phyloP scores from a whole-genome alignment of 2,329 filamentous ascomycete species.

The Aspergillus piperis region DNA sequence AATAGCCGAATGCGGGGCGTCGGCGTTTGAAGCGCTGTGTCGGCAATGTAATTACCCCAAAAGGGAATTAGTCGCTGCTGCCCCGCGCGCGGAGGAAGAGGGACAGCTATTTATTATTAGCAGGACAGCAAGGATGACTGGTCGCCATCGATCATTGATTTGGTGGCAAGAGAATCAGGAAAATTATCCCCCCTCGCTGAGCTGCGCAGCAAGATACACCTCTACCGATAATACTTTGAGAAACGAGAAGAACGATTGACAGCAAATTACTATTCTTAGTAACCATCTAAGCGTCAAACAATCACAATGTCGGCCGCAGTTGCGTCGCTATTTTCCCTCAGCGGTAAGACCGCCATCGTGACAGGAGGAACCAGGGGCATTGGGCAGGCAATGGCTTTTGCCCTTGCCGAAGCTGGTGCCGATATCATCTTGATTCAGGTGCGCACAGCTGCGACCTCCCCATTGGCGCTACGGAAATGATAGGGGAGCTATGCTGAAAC shows the following conservation, averaged over 20 bases:
- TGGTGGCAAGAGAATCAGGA: neutral
- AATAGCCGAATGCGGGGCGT: neutral
- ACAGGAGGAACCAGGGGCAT: constrained; percentile 53
- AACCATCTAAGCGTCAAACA: neutral
- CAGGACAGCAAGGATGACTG: neutral
- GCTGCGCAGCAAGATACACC: neutral
- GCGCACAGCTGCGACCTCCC: constrained; percentile 4
- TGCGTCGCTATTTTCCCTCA: constrained; percentile 41
- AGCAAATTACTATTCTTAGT: neutral
- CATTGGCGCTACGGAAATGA: neutral
- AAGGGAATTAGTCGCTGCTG: neutral
- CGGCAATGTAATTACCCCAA: neutral
- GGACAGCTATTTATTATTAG: neutral
- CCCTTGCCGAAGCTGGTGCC: constrained; percentile 50
- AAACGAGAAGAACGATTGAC: neutral
- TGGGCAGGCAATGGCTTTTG: constrained; percentile 50
- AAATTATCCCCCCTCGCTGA: neutral
- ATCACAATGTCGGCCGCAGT: constrained; percentile 31
- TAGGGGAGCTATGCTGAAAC: neutral
- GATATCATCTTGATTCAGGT: constrained; percentile 49
- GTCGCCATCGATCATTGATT: neutral
- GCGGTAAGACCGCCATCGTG: constrained; percentile 47
- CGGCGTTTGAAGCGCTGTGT: neutral
- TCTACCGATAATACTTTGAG: neutral
- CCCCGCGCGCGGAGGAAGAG: neutral